Percentiles rank a stretch among this genome's conserved stretches.
phyloP scores from a whole-genome alignment of 2,329 filamentous ascomycete genomes.

The Microdochium paspali region DNA sequence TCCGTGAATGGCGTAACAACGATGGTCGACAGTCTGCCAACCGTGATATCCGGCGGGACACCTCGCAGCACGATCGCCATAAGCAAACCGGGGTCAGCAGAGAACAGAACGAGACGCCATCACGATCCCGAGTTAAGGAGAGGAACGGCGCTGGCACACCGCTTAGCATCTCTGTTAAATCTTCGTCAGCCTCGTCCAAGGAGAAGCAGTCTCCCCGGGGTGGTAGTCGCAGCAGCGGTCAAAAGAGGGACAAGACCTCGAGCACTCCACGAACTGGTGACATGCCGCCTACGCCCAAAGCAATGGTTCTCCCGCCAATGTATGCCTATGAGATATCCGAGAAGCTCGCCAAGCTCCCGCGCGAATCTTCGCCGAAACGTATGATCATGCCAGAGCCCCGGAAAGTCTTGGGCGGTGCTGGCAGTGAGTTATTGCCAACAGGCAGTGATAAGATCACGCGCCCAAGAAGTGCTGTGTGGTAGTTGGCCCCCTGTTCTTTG shows the following conservation, averaged over 20 bases:
- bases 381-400: not conserved
- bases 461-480: conserved; percentile 1
- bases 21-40: not conserved
- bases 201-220: not conserved
- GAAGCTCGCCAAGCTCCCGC: not conserved
- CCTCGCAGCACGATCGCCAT: not conserved
- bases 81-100: not conserved
- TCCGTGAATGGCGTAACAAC: not conserved
- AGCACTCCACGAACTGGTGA: not conserved
- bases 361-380: not conserved
- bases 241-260: not conserved
- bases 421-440: not conserved
- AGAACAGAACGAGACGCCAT: not conserved
- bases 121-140: not conserved
- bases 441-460: not conserved
- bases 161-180: not conserved
- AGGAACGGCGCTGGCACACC: not conserved
- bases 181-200: not conserved
- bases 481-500: not conserved
- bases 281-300: conserved; percentile 10
- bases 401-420: not conserved
- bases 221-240: not conserved
- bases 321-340: not conserved
- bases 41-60: not conserved
- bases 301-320: conserved; percentile 10